phyloP scores from a whole-genome alignment of 2,329 filamentous ascomycete species.

The Podosphaera xanthii region DNA sequence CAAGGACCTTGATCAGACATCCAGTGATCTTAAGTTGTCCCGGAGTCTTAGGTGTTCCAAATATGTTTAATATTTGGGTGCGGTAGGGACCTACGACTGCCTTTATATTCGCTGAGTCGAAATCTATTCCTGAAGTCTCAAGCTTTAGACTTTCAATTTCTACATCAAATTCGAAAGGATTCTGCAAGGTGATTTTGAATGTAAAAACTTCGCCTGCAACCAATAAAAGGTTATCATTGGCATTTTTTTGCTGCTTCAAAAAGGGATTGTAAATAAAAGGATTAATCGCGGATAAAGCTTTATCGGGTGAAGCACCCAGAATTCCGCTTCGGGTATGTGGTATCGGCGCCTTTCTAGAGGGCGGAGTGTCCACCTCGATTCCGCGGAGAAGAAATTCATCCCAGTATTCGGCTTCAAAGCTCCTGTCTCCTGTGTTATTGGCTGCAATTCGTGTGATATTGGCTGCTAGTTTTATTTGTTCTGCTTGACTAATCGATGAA shows the following conservation, averaged over 20 bases:
- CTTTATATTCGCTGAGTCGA: constrained; percentile 41
- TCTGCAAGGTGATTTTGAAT: constrained; percentile 72
- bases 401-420: constrained; percentile 74
- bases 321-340: constrained; percentile 34
- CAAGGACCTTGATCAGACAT: constrained; percentile 55
- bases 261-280: constrained; percentile 96
- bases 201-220: constrained; percentile 57
- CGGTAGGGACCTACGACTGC: constrained; percentile 59
- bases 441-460: constrained; percentile 78
- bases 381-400: constrained; percentile 80
- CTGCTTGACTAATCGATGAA: constrained; percentile 51
- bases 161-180: constrained; percentile 81
- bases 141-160: constrained; percentile 66
- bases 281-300: constrained; percentile 27
- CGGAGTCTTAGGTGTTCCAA: constrained; percentile 39
- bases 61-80: constrained; percentile 54
- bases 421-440: constrained; percentile 44
- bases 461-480: constrained; percentile 62
- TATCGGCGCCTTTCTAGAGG: constrained; percentile 36
- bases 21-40: constrained; percentile 56
- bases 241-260: constrained; percentile 39
- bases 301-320: constrained; percentile 19
- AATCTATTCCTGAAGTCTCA: constrained; percentile 48
- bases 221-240: constrained; percentile 39
- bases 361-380: constrained; percentile 43